Conservation (phyloP, 257 asterid genomes). For the Lithospermum erythrorhizon region DNA sequence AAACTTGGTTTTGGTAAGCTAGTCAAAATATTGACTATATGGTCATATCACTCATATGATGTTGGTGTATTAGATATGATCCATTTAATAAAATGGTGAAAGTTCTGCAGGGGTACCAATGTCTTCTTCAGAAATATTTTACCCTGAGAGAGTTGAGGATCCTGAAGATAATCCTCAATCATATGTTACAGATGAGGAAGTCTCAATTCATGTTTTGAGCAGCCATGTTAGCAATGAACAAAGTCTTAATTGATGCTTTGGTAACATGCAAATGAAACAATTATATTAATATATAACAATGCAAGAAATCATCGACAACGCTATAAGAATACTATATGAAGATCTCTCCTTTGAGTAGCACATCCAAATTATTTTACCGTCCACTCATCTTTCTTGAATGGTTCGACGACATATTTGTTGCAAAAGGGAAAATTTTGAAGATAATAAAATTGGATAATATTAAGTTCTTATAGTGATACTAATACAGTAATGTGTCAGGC, state of each 20-base stretch:
- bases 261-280: too few species aligned
- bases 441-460: not conserved
- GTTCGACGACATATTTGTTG: not conserved
- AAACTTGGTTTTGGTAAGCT: too few species aligned
- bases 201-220: constrained; percentile 11
- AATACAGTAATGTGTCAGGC: not conserved
- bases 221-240: too few species aligned
- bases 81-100: too few species aligned
- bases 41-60: too few species aligned
- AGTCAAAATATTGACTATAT: too few species aligned
- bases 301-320: not conserved
- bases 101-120: too few species aligned
- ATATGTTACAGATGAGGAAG: constrained; percentile 19
- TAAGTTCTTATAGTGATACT: not conserved
- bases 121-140: too few species aligned
- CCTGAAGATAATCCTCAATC: constrained; percentile 7
- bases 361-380: not conserved
- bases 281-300: not conserved
- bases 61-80: too few species aligned
- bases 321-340: too few species aligned
- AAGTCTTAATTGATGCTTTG: constrained; percentile 14
- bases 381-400: not conserved
- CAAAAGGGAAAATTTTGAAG: not conserved
- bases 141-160: constrained; percentile 19
- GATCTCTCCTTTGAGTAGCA: too few species aligned